Evolutionary conservation across 1,284 basidiomycete genomes (phyloP).

Genomic region (Ustilago tritici): DNA sequence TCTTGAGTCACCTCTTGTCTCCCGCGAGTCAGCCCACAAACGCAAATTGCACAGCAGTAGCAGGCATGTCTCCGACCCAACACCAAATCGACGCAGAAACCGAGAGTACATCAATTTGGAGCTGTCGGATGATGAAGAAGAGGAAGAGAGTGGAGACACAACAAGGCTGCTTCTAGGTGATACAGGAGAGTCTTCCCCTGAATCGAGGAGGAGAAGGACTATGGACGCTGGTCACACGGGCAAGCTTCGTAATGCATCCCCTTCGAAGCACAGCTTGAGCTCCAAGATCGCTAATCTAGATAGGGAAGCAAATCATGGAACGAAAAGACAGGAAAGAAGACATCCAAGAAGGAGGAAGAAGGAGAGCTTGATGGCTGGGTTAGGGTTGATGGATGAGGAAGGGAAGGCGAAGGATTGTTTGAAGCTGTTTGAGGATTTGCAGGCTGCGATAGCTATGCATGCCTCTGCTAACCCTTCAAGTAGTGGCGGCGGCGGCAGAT

Average conservation of each 20-base stretch:
- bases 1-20: conserved; percentile 36
- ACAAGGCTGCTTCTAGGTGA: conserved; percentile 39
- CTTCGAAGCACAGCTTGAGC: conserved; percentile 15
- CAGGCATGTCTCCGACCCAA: conserved; percentile 29
- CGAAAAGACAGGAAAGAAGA: conserved; percentile 27
- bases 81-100: conserved; percentile 9
- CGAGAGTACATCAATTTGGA: conserved; percentile 21
- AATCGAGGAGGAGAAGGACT: conserved; percentile 36
- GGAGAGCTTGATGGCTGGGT: conserved; percentile 43
- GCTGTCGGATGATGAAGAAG: conserved; percentile 28
- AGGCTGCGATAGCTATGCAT: conserved; percentile 43
- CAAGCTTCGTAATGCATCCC: conserved; percentile 21
- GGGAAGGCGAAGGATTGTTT: conserved; percentile 27
- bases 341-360: conserved; percentile 43
- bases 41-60: conserved; percentile 21
- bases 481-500: conserved; percentile 10
- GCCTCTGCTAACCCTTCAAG: conserved; percentile 13
- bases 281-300: not conserved
- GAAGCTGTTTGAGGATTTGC: conserved; percentile 48
- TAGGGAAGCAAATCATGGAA: not conserved
- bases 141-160: conserved; percentile 11
- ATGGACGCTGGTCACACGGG: conserved; percentile 48
- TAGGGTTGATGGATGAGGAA: conserved; percentile 30
- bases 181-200: conserved; percentile 38
- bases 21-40: conserved; percentile 22